Base-by-base conservation (phyloP, 352 stramenopile genomes). In the Globisporangium mamillatum region DNA sequence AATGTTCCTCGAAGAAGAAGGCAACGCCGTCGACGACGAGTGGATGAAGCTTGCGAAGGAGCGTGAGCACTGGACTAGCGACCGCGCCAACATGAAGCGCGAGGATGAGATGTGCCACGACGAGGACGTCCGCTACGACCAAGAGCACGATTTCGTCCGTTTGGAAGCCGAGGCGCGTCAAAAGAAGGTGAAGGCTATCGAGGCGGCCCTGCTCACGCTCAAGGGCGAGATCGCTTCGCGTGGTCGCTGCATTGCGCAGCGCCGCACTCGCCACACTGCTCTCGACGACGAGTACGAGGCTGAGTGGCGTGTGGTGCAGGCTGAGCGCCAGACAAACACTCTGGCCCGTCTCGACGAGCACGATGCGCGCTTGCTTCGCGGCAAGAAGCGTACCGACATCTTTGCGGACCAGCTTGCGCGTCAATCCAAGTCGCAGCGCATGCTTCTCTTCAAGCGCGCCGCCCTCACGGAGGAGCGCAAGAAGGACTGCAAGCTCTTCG, bases 21-120 rank as follows among this genome's bases (percentile, higher is more conserved):
- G 88, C 12, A 89, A 91, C 64, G 75, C 79, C 6, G 82, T 95
- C 20, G 86, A 95, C 55, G 88, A 93, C 38, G 88, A 95, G 70
- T 95, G 88, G 88, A 95, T 91, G 80, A 93, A 95, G 77, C 72
- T 95, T 22, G 85, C 84, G 22, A 95, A 95, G 78, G 88, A 95
- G 67, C 88, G 88, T 53, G 88, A 95, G 76, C 87, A 95, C 80
- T 95, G 88, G 88, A 92, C 88, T 4, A 90, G 84, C 60, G 89
- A 89, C 70, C 88, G 88, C 59, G 82, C 88, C 4, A 93, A 94
- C 78, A 95, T 95, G 88, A 95, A 95, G 79, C 82, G 86, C 25
- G 88, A 95, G 68, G 88, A 95, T 57, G 85, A 94, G 53, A 92
- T 94, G 84, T 95, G 88, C 75, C 76, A 76, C 36, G 88, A 95